Evolutionary conservation across 768 basidiomycete species (phyloP), one percentile per base, ranked within the genome.

Genomic region (Trametes sanguinea): DNA sequence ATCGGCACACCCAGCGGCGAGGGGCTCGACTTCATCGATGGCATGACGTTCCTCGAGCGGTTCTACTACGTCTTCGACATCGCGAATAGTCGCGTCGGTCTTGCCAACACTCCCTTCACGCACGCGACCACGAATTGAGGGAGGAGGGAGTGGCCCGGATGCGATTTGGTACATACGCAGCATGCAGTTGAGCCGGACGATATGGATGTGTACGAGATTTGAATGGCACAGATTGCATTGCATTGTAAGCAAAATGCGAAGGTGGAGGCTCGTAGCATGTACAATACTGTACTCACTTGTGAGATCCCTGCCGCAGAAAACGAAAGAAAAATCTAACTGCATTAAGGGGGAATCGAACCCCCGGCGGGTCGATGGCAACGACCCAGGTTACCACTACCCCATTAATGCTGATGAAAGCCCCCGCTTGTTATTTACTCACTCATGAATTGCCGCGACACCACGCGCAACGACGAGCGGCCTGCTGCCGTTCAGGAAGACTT

Each of bases 11-110:
- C 68, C 22, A 69, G 75, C 4, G 83, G 80, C 35, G 16, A 76
- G 55, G 85, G 83, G 7, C 69, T 85, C 11, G 82, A 84, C 72
- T 84, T 85, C 64, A 77, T 86, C 68, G 78, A 67, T 46, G 73
- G 73, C 45, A 68, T 68, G 66, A 60, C 65, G 6, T 71, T 67
- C 63, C 65, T 71, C 42, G 74, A 83, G 67, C 76, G 81, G 30
- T 81, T 72, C 69, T 82, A 81, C 63, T 75, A 74, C 57, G 70
- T 81, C 6, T 81, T 70, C 62, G 79, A 82, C 63, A 74, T 76
- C 22, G 65, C 65, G 16, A 78, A 80, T 63, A 52, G 50, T 22
- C 75, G 59, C 7, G 69, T 81, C 16, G 81, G 81, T 11, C 72
- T 83, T 51, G 81, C 81, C 1, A 69, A 50, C 40, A 80, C 79